These are phyloP conservation scores for Calamus simplicifolius DNA, from an alignment of 176 grass and related monocot species.

Conservation along the genomic window DNA sequence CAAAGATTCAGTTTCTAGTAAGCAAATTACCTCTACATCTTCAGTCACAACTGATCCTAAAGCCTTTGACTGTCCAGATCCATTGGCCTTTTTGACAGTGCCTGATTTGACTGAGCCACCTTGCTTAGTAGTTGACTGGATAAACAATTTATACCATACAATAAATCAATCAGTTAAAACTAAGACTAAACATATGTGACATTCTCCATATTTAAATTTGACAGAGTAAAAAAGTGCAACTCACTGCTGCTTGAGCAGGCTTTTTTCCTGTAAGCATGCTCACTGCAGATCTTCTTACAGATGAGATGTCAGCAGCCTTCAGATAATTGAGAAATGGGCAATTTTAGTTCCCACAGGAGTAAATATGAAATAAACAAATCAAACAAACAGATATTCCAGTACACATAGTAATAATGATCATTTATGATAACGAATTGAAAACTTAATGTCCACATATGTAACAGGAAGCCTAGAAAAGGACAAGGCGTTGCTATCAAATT, in stretches of 20 bases:
- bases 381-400: too few relatives aligned
- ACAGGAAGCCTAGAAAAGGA: too few relatives aligned
- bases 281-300: slow-evolving; percentile 80
- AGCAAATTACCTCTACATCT: slow-evolving; percentile 83
- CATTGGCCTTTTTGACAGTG: slow-evolving; percentile 61
- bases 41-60: slow-evolving; percentile 52
- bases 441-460: too few relatives aligned
- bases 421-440: too few relatives aligned
- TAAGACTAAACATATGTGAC: too few relatives aligned
- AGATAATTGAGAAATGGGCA: slow-evolving; percentile 2
- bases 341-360: not conserved
- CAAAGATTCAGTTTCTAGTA: slow-evolving; percentile 8
- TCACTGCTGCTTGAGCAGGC: slow-evolving; percentile 42
- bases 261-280: slow-evolving; percentile 97
- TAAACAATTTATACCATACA: not conserved
- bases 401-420: too few relatives aligned
- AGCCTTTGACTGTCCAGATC: slow-evolving; percentile 49
- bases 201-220: too few relatives aligned
- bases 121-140: slow-evolving; percentile 67
- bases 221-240: slow-evolving; percentile 22
- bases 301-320: slow-evolving; percentile 59
- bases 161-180: not conserved
- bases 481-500: too few relatives aligned
- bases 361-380: not conserved
- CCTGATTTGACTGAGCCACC: slow-evolving; percentile 47